Conservation (phyloP, 2,329 filamentous ascomycete species). For the Talaromyces sp. region DNA sequence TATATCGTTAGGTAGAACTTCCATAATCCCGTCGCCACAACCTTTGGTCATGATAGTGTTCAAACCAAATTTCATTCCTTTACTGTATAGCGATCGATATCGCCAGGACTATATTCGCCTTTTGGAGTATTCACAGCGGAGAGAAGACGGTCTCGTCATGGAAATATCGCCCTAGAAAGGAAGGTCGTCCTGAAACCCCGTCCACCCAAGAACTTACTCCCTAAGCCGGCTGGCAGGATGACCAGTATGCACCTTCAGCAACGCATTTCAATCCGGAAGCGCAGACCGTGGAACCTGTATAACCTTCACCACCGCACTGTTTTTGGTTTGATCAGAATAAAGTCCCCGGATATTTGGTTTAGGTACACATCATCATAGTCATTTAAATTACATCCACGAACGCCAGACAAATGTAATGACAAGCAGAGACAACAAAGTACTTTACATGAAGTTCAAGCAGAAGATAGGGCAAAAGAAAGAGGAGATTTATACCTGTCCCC, state of each 20-base stretch:
- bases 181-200: background rate
- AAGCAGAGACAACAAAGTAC: background rate
- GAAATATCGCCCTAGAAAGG: background rate
- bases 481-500: constrained; percentile 16
- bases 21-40: background rate
- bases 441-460: background rate
- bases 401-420: constrained; percentile 7
- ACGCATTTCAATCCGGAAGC: constrained; percentile 13
- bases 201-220: background rate
- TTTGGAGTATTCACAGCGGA: background rate
- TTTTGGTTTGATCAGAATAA: constrained; percentile 5
- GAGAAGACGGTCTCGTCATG: background rate
- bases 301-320: constrained; percentile 19
- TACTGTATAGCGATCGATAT: background rate
- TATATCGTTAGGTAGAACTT: background rate
- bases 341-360: background rate
- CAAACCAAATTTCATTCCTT: background rate
- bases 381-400: constrained; percentile 1
- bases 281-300: constrained; percentile 18
- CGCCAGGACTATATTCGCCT: background rate
- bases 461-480: background rate
- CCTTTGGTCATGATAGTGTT: background rate
- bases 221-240: constrained; percentile 16
- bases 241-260: constrained; percentile 15
- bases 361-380: constrained; percentile 6